Percentiles rank a stretch among this genome's conserved stretches.
Evolutionary conservation across 169 alveolate genomes (phyloP).

Genomic region (Eimeria sp.): DNA sequence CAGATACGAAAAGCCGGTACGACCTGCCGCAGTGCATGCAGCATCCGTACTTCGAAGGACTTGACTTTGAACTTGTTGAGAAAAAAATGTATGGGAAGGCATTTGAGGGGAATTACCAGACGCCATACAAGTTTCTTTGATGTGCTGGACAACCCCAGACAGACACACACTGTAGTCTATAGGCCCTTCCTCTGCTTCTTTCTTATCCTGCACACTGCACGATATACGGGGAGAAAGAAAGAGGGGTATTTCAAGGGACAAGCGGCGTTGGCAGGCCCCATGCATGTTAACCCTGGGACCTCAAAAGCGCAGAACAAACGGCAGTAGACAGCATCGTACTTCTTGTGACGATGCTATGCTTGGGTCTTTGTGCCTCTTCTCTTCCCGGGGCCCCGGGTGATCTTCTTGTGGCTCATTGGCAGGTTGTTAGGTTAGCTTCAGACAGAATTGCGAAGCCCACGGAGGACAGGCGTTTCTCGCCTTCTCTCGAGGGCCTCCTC

Average conservation of each 20-base stretch:
- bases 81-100: conserved; percentile 31
- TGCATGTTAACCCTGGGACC: conserved; percentile 11
- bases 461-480: neutral
- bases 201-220: conserved; percentile 4
- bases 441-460: neutral
- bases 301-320: neutral
- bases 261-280: conserved; percentile 15
- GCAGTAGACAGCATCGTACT: neutral
- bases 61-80: conserved; percentile 57
- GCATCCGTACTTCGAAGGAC: conserved; percentile 48
- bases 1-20: conserved; percentile 31
- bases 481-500: conserved; percentile 16
- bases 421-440: conserved; percentile 37
- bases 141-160: conserved; percentile 11
- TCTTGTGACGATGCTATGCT: neutral
- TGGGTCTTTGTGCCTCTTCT: conserved; percentile 29
- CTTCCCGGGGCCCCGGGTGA: conserved; percentile 48
- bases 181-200: conserved; percentile 21
- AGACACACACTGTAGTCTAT: neutral
- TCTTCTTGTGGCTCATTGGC: conserved; percentile 5
- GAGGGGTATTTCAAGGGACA: conserved; percentile 34
- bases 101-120: conserved; percentile 45
- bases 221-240: neutral
- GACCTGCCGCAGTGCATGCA: conserved; percentile 43
- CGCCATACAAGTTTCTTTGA: conserved; percentile 66